Evolutionary conservation across 805 yeast genomes (phyloP), one percentile per base, ranked within the genome.

Genomic region (Myxozyma udenii): DNA sequence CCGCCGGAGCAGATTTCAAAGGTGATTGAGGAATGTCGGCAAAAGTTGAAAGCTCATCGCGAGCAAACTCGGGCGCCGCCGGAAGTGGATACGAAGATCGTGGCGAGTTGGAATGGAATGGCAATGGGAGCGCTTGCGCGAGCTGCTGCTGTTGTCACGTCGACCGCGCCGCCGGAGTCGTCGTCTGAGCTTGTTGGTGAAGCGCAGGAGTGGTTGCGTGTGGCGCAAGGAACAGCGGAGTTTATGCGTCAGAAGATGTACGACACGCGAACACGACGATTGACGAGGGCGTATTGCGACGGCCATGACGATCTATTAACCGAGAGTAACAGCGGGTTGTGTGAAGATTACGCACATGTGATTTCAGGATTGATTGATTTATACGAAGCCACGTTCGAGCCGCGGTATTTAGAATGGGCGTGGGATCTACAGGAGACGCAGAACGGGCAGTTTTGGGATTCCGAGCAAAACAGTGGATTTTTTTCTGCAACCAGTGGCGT

Each of bases 281-380:
- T 67, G 44, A 30, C 28, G 16, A 60, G 71, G 14, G 57, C 64
- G n/a, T 53, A 16, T 18, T 40, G 44, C 22, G 52, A 44, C 16
- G 54, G 50, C 9, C 14, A 28, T 28, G 9, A 28, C 14, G 14
- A 9, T 9, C n/a, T n/a, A n/a, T 42, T 30, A 18, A 21, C 44
- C 3, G 58, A 49, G 6, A 35, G 28, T 5, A 48, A 50, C 2
- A 53, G 46, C 11, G 69, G 67, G n/a, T 60, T 66, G 46, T 61
- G 64, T 48, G 73, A 70, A 36, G 75, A 71, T 57, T 71, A 68
- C 56, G 71, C 73, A 5, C 66, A 53, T 51, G 42, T 65, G 30
- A 65, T 71, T 21, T 33, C 55, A 3, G 75, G 74, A 0, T 56
- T 71, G 26, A 48, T 71, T 9, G 71, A 70, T 41, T 60, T 70